Evolutionary conservation across 2,329 filamentous ascomycete species (phyloP).

Genomic region (Botrytis squamosa): DNA sequence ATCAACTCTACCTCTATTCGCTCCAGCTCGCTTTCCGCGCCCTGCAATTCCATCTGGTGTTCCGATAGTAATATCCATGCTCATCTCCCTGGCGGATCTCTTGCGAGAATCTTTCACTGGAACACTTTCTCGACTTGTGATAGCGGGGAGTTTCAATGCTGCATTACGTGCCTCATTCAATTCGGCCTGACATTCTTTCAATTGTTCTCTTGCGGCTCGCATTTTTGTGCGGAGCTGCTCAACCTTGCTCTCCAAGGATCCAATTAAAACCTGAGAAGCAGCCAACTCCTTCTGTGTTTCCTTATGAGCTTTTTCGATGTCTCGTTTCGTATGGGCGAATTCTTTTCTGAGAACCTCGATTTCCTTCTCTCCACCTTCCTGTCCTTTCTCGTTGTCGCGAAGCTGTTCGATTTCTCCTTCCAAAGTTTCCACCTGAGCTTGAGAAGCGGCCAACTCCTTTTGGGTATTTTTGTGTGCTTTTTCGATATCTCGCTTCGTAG

Average conservation of each 20-base stretch:
- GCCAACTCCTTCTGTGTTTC: conserved; percentile 36
- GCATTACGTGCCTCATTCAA: conserved; percentile 40
- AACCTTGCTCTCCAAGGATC: conserved; percentile 45
- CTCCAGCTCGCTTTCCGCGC: conserved; percentile 44
- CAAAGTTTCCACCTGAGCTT: conserved; percentile 60
- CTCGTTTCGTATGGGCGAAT: conserved; percentile 38
- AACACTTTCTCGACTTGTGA: conserved; percentile 27
- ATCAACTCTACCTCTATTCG: conserved; percentile 58
- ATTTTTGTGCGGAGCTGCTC: conserved; percentile 45
- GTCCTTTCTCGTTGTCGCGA: conserved; percentile 44
- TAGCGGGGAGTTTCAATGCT: conserved; percentile 27
- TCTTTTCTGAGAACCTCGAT: conserved; percentile 42
- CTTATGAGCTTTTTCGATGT: conserved; percentile 31
- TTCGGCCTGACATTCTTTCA: conserved; percentile 62
- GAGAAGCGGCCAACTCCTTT: conserved; percentile 43
- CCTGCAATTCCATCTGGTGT: conserved; percentile 49
- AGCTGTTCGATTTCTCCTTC: conserved; percentile 23
- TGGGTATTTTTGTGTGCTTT: conserved; percentile 32
- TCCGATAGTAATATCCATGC: conserved; percentile 48
- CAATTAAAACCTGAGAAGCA: conserved; percentile 60
- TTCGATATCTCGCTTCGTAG: conserved; percentile 36
- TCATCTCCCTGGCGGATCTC: conserved; percentile 45
- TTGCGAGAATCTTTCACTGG: conserved; percentile 40
- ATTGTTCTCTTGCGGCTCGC: conserved; percentile 66
- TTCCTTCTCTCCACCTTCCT: conserved; percentile 46